Conservation (phyloP, 2,329 filamentous ascomycete species). For the Neonectria ditissima region DNA sequence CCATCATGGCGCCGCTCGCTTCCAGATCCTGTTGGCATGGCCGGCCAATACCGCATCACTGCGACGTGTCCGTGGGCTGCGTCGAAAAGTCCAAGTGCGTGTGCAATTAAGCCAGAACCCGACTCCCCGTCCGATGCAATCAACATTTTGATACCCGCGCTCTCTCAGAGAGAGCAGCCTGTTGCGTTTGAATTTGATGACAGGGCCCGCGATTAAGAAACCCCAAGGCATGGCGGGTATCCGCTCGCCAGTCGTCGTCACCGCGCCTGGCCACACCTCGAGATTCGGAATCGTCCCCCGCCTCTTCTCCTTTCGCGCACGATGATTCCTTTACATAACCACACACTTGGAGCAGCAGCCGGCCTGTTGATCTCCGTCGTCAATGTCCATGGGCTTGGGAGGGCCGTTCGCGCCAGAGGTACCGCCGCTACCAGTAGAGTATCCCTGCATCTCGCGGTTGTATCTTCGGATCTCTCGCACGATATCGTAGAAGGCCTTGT, state of each 20-base stretch:
- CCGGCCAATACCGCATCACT: slow-evolving; percentile 31
- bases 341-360: slow-evolving; percentile 90
- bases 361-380: slow-evolving; percentile 73
- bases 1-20: slow-evolving; percentile 39
- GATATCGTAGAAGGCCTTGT: slow-evolving; percentile 98
- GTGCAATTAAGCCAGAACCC: slow-evolving; percentile 51
- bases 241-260: slow-evolving; percentile 27
- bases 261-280: slow-evolving; percentile 21
- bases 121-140: slow-evolving; percentile 56
- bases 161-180: slow-evolving; percentile 33
- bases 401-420: slow-evolving; percentile 71
- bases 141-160: slow-evolving; percentile 40
- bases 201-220: slow-evolving; percentile 28
- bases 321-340: slow-evolving; percentile 75
- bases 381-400: slow-evolving; percentile 82
- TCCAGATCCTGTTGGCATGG: slow-evolving; percentile 33
- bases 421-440: slow-evolving; percentile 77
- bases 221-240: slow-evolving; percentile 25
- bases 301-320: slow-evolving; percentile 27
- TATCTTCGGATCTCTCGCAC: slow-evolving; percentile 98
- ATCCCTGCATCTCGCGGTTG: slow-evolving; percentile 97
- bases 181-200: slow-evolving; percentile 38
- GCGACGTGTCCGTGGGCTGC: slow-evolving; percentile 39
- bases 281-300: slow-evolving; percentile 28
- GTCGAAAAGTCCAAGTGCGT: slow-evolving; percentile 39